These are phyloP conservation scores for Paspalum notatum DNA, from an alignment of 176 grass and related monocot genomes.

Conservation along the genomic window DNA sequence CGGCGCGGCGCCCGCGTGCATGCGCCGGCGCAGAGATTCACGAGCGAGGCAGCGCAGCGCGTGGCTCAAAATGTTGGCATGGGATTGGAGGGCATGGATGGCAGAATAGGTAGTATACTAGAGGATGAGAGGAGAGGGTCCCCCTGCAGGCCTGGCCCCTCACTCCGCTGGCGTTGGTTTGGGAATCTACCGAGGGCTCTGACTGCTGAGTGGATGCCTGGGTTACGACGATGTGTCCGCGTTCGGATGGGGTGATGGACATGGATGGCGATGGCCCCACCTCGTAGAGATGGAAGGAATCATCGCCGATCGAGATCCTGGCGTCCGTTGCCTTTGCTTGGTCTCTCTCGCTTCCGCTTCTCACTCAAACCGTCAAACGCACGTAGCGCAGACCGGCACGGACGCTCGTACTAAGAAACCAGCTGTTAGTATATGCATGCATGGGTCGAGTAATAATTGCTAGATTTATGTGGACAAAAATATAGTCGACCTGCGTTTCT, in stretches of 20 bases:
- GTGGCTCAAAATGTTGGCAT: slow-evolving; percentile 44
- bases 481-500: too few species aligned
- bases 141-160: not conserved
- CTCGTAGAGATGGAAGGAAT: slow-evolving; percentile 53
- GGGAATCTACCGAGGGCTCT: slow-evolving; percentile 29
- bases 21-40: not conserved
- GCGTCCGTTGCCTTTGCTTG: not conserved
- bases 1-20: slow-evolving; percentile 4
- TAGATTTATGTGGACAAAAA: too few species aligned
- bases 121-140: not conserved
- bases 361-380: not conserved
- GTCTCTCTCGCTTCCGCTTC: not conserved
- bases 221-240: not conserved
- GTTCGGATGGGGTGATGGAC: slow-evolving; percentile 36
- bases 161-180: not conserved
- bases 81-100: slow-evolving; percentile 31
- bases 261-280: slow-evolving; percentile 45
- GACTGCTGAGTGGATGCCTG: too few species aligned
- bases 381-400: too few species aligned
- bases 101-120: not conserved
- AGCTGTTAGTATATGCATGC: too few species aligned
- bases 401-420: too few species aligned
- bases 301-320: slow-evolving; percentile 49
- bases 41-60: not conserved
- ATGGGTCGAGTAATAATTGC: too few species aligned